Base-by-base conservation (phyloP, 2,329 filamentous ascomycete genomes). In the Clonostachys byssicola region DNA sequence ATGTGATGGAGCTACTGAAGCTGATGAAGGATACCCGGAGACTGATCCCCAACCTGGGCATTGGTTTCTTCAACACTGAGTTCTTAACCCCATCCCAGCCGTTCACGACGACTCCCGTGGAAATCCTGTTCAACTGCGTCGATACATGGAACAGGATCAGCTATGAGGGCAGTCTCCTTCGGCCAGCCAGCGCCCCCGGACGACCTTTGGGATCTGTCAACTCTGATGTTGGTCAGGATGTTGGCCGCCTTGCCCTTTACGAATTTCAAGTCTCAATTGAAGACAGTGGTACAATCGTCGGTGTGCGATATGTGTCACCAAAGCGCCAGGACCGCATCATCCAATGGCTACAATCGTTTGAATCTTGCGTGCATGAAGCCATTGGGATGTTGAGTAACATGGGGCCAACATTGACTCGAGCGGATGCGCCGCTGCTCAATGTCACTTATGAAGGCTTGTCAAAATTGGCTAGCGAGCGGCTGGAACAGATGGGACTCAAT, bases 101-200 rank as follows among this genome's bases (percentile, higher is more conserved):
- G 1, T 52, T 59, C 1, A 56, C 65, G 2, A 70, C 75, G 39
- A 70, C 68, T 49, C 77, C 78, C 0, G 71, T 83, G 43, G 81
- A 85, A 57, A 66, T 85, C 36, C 68, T 81, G 34, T 82, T 85
- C 58, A 82, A 72, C 47, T 80, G 78, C 52, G 65, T 73, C 2
- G 77, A 78, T 5, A 70, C 71, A 0, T 61, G 73, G 14, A 71
- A 77, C 43, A 69, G 74, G n/a, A 57, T 78, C 1, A 72, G 76
- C 44, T 65, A 66, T 2, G 63, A 68, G 10, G 71, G 75, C 40
- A 69, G 73, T 2, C 61, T 83, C 2, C 67, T 84, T 9, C 67
- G 75, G 49, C 72, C 75, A 34, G 55, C 76, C 1, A 51, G 65
- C 4, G 58, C 71, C 0, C 70, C 73, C 0, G 71, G 68, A 0